Evolutionary conservation across 805 yeast species (phyloP), one percentile per base, ranked within the genome.

Genomic region (Jamesozyma gamospora): DNA sequence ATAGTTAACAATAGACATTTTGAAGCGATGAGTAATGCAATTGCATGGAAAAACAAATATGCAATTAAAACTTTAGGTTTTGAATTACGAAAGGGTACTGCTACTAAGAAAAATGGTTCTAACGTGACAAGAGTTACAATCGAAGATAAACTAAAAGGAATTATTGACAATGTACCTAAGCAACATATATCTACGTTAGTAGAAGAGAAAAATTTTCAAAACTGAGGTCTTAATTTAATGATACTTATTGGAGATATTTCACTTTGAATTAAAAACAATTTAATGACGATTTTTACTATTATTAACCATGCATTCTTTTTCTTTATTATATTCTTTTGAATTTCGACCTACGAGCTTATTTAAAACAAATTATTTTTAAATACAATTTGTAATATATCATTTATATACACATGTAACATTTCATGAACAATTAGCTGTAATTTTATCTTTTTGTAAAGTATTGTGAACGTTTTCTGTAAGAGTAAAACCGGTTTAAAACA

Each of bases 111-210:
- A 37, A 58, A 41, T 47, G 27, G 10, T 19, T 15, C 15, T 49
- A 49, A n/a, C 11, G 27, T 11, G 10, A 21, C 15, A 40, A 5
- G 27, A 11, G 15, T 49, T n/a, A 51, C 58, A 0, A 56, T 56
- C 1, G 60, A 61, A 13, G 58, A 62, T 37, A 55, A 58, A 36
- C 48, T 67, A 27, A 36, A 47, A 34, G 49, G 46, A 13, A 55
- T 56, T 18, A 35, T 55, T 32, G 37, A 42, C 5, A 38, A 37
- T 16, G 45, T 52, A 2, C 44, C 52, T 8, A 48, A 40, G 33
- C 41, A 32, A 12, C 28, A 40, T 3, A 35, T 40, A 13, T 29
- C 48, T 10, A 28, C 16, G 12, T 17, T 34, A 28, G 28, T 35
- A 7, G 8, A 27, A 19, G 31, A 24, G 26, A 36, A 34, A 14